These are phyloP conservation scores for Lumnitzera racemosa DNA, from an alignment of 345 rosid species.

Conservation along the genomic window DNA sequence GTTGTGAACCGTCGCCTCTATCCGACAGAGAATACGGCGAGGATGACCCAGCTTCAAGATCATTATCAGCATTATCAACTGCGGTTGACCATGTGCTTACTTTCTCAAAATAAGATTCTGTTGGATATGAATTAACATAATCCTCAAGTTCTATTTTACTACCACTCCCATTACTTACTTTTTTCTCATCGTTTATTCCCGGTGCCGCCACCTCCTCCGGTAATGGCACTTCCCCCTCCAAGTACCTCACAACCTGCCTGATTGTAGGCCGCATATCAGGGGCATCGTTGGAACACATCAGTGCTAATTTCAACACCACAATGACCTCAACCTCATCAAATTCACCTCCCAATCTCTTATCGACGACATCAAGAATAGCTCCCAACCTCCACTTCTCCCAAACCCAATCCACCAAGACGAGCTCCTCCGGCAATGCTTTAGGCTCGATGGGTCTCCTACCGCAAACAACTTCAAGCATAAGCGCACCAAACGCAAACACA, in stretches of 20 bases:
- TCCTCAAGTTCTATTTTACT: constrained; percentile 28
- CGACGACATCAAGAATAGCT: constrained; percentile 57
- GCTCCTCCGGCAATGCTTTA: constrained; percentile 77
- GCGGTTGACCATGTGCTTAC: constrained; percentile 24
- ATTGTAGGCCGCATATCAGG: constrained; percentile 60
- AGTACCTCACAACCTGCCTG: constrained; percentile 70
- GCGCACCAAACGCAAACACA: constrained; percentile 88
- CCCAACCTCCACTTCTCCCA: constrained; percentile 71
- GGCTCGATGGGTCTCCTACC: constrained; percentile 86
- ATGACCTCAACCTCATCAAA: constrained; percentile 56
- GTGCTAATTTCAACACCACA: constrained; percentile 56
- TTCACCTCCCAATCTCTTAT: constrained; percentile 50
- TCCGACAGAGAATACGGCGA: constrained; percentile 20
- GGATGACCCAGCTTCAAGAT: constrained; percentile 34
- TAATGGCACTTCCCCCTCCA: constrained; percentile 51
- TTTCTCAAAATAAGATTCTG: constrained; percentile 32
- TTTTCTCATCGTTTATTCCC: constrained; percentile 29
- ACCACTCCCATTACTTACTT: constrained; percentile 10
- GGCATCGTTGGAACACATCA: constrained; percentile 63
- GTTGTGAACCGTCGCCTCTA: not conserved
- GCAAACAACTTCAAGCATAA: constrained; percentile 69
- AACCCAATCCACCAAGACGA: constrained; percentile 84
- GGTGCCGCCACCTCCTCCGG: constrained; percentile 49
- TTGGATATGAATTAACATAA: constrained; percentile 38
- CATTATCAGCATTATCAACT: constrained; percentile 27